Conservation (phyloP, 179 eudicot species). For the Patellifolia procumbens region DNA sequence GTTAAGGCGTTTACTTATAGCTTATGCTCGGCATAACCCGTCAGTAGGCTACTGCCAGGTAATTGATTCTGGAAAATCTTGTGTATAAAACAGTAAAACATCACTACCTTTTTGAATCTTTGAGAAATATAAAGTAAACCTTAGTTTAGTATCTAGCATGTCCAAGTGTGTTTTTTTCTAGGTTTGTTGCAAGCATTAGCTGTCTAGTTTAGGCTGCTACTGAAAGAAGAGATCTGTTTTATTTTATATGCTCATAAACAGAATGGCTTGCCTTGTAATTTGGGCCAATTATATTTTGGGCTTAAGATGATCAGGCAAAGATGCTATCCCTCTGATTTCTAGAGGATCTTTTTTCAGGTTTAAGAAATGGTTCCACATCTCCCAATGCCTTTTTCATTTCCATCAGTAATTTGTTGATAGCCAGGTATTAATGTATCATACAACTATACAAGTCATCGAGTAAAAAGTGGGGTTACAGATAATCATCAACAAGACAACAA, state of each 20-base stretch:
- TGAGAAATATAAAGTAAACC: not conserved
- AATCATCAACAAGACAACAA: not conserved
- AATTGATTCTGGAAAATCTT: constrained; percentile 17
- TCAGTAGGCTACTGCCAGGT: constrained; percentile 99
- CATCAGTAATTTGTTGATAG: constrained; percentile 7
- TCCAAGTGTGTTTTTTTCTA: not conserved
- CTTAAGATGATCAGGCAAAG: not conserved
- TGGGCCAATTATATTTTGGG: constrained; percentile 13
- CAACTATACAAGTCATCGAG: not conserved
- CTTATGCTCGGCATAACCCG: constrained; percentile 97
- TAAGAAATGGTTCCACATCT: not conserved
- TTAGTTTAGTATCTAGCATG: constrained; percentile 4
- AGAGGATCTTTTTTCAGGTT: not conserved
- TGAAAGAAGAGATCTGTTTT: not conserved
- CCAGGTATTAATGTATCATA: not conserved
- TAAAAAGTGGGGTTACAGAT: not conserved
- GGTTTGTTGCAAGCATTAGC: constrained; percentile 5
- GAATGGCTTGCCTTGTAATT: not conserved
- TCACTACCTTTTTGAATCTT: not conserved
- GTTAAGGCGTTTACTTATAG: constrained; percentile 90
- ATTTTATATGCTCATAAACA: not conserved
- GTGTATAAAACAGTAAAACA: constrained; percentile 6
- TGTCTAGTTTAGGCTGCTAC: constrained; percentile 4
- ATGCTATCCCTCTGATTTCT: constrained; percentile 4
- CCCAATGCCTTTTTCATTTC: not conserved